phyloP scores from a whole-genome alignment of 768 basidiomycete genomes.

The Imleria badia region DNA sequence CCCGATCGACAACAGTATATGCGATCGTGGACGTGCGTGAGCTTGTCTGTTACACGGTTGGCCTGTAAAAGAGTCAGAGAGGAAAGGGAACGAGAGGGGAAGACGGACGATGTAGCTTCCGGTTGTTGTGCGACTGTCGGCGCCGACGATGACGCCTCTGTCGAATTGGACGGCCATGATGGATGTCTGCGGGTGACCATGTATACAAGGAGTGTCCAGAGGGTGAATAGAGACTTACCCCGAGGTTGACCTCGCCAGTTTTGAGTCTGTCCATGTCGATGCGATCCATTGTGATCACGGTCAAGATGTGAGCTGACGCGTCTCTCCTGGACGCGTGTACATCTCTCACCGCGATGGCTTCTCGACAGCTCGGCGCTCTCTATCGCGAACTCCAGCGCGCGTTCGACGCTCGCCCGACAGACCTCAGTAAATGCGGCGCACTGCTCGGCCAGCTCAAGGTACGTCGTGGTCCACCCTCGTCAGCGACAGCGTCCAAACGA shows the following conservation, averaged over 20 bases:
- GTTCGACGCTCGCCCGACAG: conserved; percentile 63
- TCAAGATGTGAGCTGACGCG: conserved; percentile 45
- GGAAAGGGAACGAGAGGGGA: background rate
- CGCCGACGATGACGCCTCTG: conserved; percentile 92
- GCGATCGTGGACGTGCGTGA: conserved; percentile 94
- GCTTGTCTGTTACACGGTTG: conserved; percentile 98
- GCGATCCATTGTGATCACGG: conserved; percentile 47
- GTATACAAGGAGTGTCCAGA: background rate
- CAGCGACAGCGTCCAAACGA: background rate
- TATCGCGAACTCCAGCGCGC: conserved; percentile 68
- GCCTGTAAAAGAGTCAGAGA: conserved; percentile 49
- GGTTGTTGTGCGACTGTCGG: conserved; percentile 95
- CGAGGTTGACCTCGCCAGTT: conserved; percentile 94
- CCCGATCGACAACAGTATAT: conserved; percentile 99
- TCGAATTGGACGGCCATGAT: conserved; percentile 99
- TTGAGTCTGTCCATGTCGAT: conserved; percentile 89
- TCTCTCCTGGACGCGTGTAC: conserved; percentile 40
- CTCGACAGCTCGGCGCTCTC: conserved; percentile 52
- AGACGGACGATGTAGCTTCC: conserved; percentile 88
- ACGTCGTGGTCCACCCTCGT: background rate
- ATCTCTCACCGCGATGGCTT: conserved; percentile 40
- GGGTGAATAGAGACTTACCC: conserved; percentile 54
- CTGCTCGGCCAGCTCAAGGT: conserved; percentile 80
- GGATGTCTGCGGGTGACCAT: conserved; percentile 66
- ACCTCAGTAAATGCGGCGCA: conserved; percentile 64